phyloP scores from a whole-genome alignment of 257 asterid species.

The Orobanche coerulescens region DNA sequence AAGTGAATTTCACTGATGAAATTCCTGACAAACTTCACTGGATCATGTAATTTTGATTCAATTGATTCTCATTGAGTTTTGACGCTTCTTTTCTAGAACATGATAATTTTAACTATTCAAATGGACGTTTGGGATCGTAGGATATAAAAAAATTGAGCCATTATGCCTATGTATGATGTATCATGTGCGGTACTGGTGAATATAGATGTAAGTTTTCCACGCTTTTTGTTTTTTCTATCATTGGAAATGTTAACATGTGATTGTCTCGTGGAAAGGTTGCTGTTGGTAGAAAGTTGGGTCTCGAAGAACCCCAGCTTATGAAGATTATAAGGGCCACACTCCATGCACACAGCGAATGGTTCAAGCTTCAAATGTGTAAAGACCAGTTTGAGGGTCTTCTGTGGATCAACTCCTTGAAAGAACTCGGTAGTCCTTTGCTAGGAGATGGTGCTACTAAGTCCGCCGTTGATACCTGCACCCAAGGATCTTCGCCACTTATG shows the following conservation, averaged over 20 bases:
- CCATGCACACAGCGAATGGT: conserved; percentile 82
- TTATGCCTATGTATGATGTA: neutral
- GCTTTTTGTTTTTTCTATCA: neutral
- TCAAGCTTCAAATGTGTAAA: conserved; percentile 94
- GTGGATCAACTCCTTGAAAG: conserved; percentile 67
- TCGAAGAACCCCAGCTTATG: conserved; percentile 95
- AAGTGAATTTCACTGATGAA: neutral
- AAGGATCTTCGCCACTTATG: conserved; percentile 73
- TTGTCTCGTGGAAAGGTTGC: conserved; percentile 59
- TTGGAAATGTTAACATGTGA: conserved; percentile 8
- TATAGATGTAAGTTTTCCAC: neutral
- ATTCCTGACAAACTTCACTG: too few relatives aligned
- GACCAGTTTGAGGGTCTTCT: conserved; percentile 84
- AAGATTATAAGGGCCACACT: conserved; percentile 75
- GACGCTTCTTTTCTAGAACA: neutral
- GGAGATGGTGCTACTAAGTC: conserved; percentile 54
- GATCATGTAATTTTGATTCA: neutral
- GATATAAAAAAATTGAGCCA: neutral
- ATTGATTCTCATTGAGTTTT: neutral
- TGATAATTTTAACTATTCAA: neutral
- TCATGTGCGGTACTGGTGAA: neutral
- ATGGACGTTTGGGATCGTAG: neutral
- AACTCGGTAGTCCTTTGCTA: conserved; percentile 47
- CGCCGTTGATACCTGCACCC: conserved; percentile 43
- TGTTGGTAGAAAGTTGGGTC: conserved; percentile 73